Evolutionary conservation across 2,329 filamentous ascomycete species (phyloP).

Genomic region (Neoascochyta sp.): DNA sequence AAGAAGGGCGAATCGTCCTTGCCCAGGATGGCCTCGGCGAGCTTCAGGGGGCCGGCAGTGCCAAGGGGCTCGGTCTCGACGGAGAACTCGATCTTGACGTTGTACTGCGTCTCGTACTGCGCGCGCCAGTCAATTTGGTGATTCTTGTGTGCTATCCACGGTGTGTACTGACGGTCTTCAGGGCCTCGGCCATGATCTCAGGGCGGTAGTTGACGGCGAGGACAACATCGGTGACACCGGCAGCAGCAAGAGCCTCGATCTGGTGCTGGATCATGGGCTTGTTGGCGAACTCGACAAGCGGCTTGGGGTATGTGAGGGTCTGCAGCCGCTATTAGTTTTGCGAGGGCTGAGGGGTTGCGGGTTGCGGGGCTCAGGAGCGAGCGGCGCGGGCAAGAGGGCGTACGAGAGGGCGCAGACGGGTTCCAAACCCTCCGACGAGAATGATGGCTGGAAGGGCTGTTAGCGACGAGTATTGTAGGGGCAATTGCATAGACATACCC

Average conservation of each 20-base stretch:
- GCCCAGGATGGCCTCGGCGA: constrained; percentile 84
- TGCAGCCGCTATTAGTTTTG: constrained; percentile 41
- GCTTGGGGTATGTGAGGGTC: constrained; percentile 96
- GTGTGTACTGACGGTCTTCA: constrained; percentile 68
- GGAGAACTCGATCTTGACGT: constrained; percentile 94
- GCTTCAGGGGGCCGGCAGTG: constrained; percentile 90
- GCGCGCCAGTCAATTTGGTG: constrained; percentile 9
- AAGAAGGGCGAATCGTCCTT: constrained; percentile 97
- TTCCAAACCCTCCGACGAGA: constrained; percentile 98
- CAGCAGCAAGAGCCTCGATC: constrained; percentile 87
- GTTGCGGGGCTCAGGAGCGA: constrained; percentile 18
- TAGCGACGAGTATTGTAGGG: constrained; percentile 2
- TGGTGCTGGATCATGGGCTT: constrained; percentile 99
- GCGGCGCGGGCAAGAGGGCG: constrained; percentile 19
- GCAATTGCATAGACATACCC: constrained; percentile 26
- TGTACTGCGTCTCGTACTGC: constrained; percentile 83
- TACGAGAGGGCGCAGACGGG: constrained; percentile 93
- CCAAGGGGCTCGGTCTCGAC: constrained; percentile 94
- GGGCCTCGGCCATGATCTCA: constrained; percentile 91
- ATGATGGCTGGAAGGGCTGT: constrained; percentile 68
- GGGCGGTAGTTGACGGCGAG: constrained; percentile 98
- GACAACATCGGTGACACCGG: constrained; percentile 95
- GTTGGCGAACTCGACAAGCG: constrained; percentile 96
- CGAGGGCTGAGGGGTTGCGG: too few species aligned
- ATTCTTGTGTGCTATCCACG: too few species aligned